Base-by-base conservation (phyloP, 345 rosid genomes). In the Microthlaspi erraticum region DNA sequence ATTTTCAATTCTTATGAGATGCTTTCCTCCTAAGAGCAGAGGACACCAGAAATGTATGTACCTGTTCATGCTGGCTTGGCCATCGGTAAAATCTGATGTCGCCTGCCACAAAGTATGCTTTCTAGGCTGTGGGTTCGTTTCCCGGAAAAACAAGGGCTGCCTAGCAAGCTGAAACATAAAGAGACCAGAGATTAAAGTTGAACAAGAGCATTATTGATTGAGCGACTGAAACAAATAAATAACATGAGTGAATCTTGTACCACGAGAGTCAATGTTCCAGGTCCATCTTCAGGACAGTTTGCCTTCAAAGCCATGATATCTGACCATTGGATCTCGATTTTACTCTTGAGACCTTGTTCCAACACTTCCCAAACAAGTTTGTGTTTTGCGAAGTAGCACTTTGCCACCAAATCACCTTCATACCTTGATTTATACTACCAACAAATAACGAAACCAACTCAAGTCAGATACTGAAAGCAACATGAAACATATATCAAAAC, bases 91-190 rank as follows among this genome's bases (percentile, higher is more conserved):
- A 88, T 95, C 99, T 18, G 97, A 83, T 1, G 99, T 88, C 10
- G 99, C 91, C 83, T 95, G 98, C 99, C 98, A 95, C 81, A 95
- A 81, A 36, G 99, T 95, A 76, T 95, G 99, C 72, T 92, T 95
- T 65, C 99, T 78, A 29, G 98, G 99, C 73, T 95, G 98, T 5
- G 98, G 99, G 74, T 95, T 92, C 64, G 98, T 95, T 84, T 92
- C 98, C 75, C 96, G 85, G 63, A 88, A 95, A 87, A 95, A 95
- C 42, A 90, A 87, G 19, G 99, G 99, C 85, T 82, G 98, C 69
- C 99, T 85, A 66, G 88, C 89, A 62, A 95, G 83, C 99, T 95
- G 85, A 80, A 82, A 60, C 64, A 70, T 16, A 52, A 48, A 70
- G 52, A 33, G 48, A 33, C 60, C 41, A 20, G 33, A 14, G 38